Conservation (phyloP, 495 filamentous ascomycete species). For the Jackrogersella minutella region DNA sequence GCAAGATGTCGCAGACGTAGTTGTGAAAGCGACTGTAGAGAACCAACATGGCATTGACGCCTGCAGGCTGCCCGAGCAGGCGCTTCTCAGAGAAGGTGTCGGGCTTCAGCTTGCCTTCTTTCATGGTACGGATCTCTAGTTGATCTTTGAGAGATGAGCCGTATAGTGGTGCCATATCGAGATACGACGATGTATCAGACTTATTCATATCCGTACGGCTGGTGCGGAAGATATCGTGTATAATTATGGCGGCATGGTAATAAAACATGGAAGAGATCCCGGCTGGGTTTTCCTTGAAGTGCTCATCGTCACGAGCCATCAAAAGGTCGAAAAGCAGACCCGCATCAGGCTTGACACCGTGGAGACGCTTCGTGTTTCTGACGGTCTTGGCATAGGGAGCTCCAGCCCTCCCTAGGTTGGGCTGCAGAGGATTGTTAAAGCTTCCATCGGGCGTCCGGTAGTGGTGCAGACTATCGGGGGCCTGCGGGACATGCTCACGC, state of each 20-base stretch:
- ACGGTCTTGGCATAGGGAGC: conserved; percentile 75
- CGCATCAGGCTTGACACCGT: conserved; percentile 73
- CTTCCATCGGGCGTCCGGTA: conserved; percentile 77
- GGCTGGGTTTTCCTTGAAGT: conserved; percentile 71
- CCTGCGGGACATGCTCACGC: conserved; percentile 45
- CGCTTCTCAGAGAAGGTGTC: conserved; percentile 78
- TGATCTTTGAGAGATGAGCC: conserved; percentile 77
- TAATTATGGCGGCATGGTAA: conserved; percentile 83
- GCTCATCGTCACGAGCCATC: conserved; percentile 64
- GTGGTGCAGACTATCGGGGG: conserved; percentile 53
- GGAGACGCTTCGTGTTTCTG: conserved; percentile 52
- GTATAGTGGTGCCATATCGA: conserved; percentile 82
- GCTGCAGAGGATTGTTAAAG: conserved; percentile 69
- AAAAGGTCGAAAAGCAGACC: conserved; percentile 77
- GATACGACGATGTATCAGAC: conserved; percentile 73
- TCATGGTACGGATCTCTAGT: conserved; percentile 71
- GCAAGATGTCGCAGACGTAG: conserved; percentile 66
- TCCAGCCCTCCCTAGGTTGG: conserved; percentile 66
- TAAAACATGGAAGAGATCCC: conserved; percentile 84
- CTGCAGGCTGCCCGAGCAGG: conserved; percentile 76
- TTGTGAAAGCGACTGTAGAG: conserved; percentile 77
- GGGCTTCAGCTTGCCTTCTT: conserved; percentile 78
- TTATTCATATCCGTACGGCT: conserved; percentile 45
- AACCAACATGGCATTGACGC: conserved; percentile 75
- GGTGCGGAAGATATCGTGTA: conserved; percentile 69